Base-by-base conservation (phyloP, 805 yeast genomes). In the Teunomyces gatunensis region DNA sequence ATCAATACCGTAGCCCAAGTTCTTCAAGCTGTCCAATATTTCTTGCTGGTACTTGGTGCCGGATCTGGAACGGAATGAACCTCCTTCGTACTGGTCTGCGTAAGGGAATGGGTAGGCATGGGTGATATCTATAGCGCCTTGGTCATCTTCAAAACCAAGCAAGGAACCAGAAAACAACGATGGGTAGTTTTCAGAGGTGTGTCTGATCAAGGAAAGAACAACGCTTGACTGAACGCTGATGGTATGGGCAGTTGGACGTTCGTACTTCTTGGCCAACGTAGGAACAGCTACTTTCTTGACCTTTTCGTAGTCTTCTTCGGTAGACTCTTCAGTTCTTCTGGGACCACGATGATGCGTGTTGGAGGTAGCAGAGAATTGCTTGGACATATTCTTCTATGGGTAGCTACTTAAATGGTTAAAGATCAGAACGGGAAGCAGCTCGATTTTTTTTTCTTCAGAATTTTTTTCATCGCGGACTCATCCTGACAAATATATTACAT, bases 91-190 rank as follows among this genome's bases (percentile, higher is more conserved):
- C 55, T 82, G 86, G 54, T 84, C 89, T 32, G 73, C 74, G 63
- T 68, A 73, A 47, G 95, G 92, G 69, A 80, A 84, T 44, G 87
- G 84, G 68, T 81, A 87, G 18, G 83, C 73, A 55, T 84, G 85
- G 10, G 89, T 74, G 47, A 80, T 65, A 54, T 70, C 75, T 30
- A 79, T 71, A 10, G 71, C 66, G 37, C 78, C 78, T 29, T 63
- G 71, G 47, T 78, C 79, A 47, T 79, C 79, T 60, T 84, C 89
- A 49, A 84, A 73, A n/a, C 96, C 96, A 48, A 83, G 79, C 46
- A 88, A 72, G 33, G 89, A 83, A 17, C 96, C 96, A 25, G 84
- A 73, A 49, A 77, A 84, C 23, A 81, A 69, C 35, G 80, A 73
- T 37, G 90, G 87, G 59, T 73, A 76, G 55, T 78, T 68, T 47